Base-by-base conservation (phyloP, 805 yeast species). In the Yamadazyma nakazawae region DNA sequence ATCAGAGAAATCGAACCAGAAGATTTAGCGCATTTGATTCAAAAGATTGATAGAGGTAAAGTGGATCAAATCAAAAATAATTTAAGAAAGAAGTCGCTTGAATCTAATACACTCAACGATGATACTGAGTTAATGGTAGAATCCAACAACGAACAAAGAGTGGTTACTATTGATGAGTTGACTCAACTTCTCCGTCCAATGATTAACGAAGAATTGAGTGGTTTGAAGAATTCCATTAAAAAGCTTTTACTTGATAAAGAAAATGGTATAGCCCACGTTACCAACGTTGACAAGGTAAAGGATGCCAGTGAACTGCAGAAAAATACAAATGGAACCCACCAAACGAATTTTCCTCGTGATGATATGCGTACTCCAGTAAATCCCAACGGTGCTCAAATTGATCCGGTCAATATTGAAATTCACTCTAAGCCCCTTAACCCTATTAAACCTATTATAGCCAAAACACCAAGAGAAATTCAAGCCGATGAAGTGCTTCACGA, bases 121-220 rank as follows among this genome's bases (percentile, higher is more conserved):
- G 48, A 50, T 40, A 50, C 51, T 12, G 51, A 50, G 37, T 34
- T 50, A 25, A 30, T 47, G 24, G 31, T 50, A 24, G 45, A 14
- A 17, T 35, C 49, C 3, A 36, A 42, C 4, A 16, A 34, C 17
- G 17, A 34, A 19, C 40, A 36, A 11, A 35, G 35, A 9, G 40
- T 43, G 10, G 40, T 43, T 11, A 36, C 46, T 8, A 39, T 52
- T 24, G 56, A 54, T 17, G 52, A 57, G 38, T 45, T 57, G 18
- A 45, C 49, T n/a, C 41, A 54, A 11, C 40, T 50, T 7, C 45
- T 57, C 4, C 53, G 51, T 36, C 57, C 63, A 14, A 43, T 55
- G 14, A 45, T 55, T 12, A 54, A 48, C 25, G 56, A 52, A 30
- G 56, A 56, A 16, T 46, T 57, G 12, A 45, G 52, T 34, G 59